Conservation (phyloP, 225 moss, liverwort and hornwort genomes). For the Bryum argenteum region DNA sequence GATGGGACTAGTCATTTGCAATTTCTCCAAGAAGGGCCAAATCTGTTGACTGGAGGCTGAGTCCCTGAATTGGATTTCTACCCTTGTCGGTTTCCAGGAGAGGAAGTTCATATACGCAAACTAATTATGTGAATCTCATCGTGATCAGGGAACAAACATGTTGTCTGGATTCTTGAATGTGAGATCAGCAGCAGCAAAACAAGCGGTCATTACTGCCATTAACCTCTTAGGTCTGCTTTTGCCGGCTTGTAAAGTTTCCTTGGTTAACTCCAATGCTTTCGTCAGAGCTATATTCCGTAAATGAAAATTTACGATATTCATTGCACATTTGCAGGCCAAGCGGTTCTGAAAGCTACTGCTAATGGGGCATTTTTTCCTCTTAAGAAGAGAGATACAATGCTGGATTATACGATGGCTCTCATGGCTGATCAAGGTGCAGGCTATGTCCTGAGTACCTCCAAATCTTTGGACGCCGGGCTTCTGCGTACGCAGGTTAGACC, state of each 20-base stretch:
- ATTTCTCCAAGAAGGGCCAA: background rate
- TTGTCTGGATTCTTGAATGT: conserved; percentile 90
- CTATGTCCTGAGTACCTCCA: conserved; percentile 79
- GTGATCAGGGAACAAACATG: conserved; percentile 90
- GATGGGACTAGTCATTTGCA: conserved; percentile 14
- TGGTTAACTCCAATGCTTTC: conserved; percentile 1
- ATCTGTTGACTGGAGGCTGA: conserved; percentile 9
- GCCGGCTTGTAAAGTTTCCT: conserved; percentile 8
- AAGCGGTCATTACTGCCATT: conserved; percentile 95
- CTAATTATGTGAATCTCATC: conserved; percentile 27
- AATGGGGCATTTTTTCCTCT: conserved; percentile 91
- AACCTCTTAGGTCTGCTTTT: conserved; percentile 80
- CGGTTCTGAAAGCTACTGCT: conserved; percentile 86
- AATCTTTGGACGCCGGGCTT: conserved; percentile 74
- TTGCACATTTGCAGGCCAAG: conserved; percentile 68
- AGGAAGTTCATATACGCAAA: conserved; percentile 14
- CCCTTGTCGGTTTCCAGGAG: conserved; percentile 13
- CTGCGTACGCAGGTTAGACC: conserved; percentile 84
- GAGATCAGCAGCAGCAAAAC: conserved; percentile 90
- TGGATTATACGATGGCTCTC: conserved; percentile 92
- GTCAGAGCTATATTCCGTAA: conserved; percentile 15
- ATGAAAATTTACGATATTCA: conserved; percentile 2
- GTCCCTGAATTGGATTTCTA: conserved; percentile 21
- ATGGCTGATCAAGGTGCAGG: conserved; percentile 92
- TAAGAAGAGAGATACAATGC: conserved; percentile 91